Base-by-base conservation (phyloP, 23 red algal species). In the Pyropia yezoensis region DNA sequence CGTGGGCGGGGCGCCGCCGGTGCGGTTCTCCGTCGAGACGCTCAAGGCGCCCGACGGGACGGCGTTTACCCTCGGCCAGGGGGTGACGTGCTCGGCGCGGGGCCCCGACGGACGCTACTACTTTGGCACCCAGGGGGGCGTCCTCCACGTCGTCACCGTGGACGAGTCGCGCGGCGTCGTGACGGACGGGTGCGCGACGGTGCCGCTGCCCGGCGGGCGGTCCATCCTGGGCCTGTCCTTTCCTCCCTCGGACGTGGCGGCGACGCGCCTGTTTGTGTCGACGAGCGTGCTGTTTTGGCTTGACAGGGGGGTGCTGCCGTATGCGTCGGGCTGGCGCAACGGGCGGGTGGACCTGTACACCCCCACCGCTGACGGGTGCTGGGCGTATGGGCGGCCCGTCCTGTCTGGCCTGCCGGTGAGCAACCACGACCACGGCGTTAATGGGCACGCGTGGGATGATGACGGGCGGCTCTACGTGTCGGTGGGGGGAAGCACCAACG, bases 161-260 rank as follows among this genome's bases (percentile, higher is more conserved):
- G 70, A 58, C 1, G 51, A 47, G 39, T 7, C 7, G 7, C 39
- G 39, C 6, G 39, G 39, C 4, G 39, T 47, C 7, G 39, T 47
- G 6, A 47, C 39, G 39, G 7, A 13, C 7, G 39, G 4, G 39
- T 47, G 39, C 11, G 39, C 39, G 7, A 47, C 39, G 4, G 11
- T 11, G 39, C 39, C 39, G 7, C 39, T 47, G 39, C 39, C 39
- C 11, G 39, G 39, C 39, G 39, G 54, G 0, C 82, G 82, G 3
- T 67, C 70, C 17, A 87, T 87, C 56, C 70, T 87, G 12, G 82
- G 82, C 53, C 30, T 87, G n/a, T 70, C 62, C 1, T 87, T 87
- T 61, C 49, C 75, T 63, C 82, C 82, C 0, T 55, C 54, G 0
- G 63, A 87, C 15, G 17, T 20, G 7, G 33, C 63, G 23, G 62